phyloP scores from a whole-genome alignment of 306 rosid species.

The Acmispon strigosus region DNA sequence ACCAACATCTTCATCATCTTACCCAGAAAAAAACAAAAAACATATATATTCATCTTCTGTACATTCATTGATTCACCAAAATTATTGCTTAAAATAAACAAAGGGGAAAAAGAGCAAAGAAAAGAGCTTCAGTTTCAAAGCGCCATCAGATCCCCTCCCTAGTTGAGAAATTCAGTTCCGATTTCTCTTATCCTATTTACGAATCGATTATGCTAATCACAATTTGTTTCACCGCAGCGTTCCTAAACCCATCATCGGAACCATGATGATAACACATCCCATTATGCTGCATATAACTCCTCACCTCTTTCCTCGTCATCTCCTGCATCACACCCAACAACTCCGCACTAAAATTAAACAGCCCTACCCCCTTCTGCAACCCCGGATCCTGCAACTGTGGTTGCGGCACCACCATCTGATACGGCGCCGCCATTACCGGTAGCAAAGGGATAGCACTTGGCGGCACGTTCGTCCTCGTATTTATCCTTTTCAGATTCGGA shows the following conservation, averaged over 20 bases:
- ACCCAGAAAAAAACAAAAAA: too few species aligned
- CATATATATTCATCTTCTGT: too few species aligned
- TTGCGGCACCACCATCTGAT: slow-evolving; percentile 1
- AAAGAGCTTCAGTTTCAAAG: neutral
- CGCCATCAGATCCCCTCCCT: neutral
- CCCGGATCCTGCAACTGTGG: neutral
- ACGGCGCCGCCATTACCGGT: slow-evolving; percentile 21
- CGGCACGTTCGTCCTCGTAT: too few species aligned
- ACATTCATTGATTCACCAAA: slow-evolving; percentile 41
- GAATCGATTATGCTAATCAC: slow-evolving; percentile 60
- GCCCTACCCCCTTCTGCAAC: slow-evolving; percentile 7
- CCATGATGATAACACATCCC: slow-evolving; percentile 38
- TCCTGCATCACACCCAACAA: slow-evolving; percentile 81
- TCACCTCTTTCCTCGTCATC: slow-evolving; percentile 89
- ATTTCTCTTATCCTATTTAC: neutral
- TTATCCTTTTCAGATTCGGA: too few species aligned
- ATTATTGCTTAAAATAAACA: slow-evolving; percentile 45
- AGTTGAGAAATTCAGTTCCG: neutral
- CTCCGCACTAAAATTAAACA: slow-evolving; percentile 52
- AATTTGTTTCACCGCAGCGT: slow-evolving; percentile 49
- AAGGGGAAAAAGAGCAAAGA: neutral
- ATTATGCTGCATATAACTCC: slow-evolving; percentile 67
- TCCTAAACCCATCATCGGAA: slow-evolving; percentile 53
- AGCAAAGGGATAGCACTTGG: slow-evolving; percentile 20
- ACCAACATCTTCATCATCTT: too few species aligned